Percentiles rank a stretch among this genome's conserved stretches.
Conservation (phyloP, 2,329 filamentous ascomycete genomes). For the Cladosporium austrohemisphaericum region DNA sequence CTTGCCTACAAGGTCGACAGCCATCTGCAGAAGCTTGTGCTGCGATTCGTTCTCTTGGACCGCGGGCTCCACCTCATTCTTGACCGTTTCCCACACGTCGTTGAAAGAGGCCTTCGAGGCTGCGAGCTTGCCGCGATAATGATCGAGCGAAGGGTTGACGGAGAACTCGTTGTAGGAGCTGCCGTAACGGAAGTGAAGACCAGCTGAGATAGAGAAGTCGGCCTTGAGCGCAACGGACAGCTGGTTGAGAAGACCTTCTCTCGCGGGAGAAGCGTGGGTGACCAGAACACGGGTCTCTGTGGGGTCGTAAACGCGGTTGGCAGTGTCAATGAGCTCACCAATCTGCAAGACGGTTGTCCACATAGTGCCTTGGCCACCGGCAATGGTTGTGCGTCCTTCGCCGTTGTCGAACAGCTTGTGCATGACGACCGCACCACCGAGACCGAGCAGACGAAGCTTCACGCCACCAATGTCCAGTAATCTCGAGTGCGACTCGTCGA, state of each 20-base stretch:
- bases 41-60: conserved; percentile 92
- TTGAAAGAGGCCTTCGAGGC: conserved; percentile 98
- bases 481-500: conserved; percentile 95
- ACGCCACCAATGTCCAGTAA: conserved; percentile 91
- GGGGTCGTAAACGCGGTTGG: conserved; percentile 95
- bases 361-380: conserved; percentile 97
- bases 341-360: conserved; percentile 98
- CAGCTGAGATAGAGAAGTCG: conserved; percentile 96
- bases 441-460: conserved; percentile 86
- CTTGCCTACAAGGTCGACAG: conserved; percentile 90
- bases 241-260: conserved; percentile 95
- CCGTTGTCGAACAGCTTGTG: conserved; percentile 99
- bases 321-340: conserved; percentile 95
- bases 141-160: conserved; percentile 94
- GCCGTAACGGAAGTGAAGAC: conserved; percentile 96
- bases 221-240: conserved; percentile 95
- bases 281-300: conserved; percentile 96
- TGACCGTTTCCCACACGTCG: conserved; percentile 99
- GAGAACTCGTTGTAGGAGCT: conserved; percentile 99
- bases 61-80: conserved; percentile 89
- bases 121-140: conserved; percentile 96
- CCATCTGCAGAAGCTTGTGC: conserved; percentile 85
- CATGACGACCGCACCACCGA: conserved; percentile 97
- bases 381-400: conserved; percentile 95
- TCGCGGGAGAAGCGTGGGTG: conserved; percentile 92